A percentile compares a stretch with the other conserved stretches of the same genome.
These are phyloP conservation scores for Ophiostoma perfectum DNA, from an alignment of 2,329 filamentous ascomycete species.

Conservation along the genomic window DNA sequence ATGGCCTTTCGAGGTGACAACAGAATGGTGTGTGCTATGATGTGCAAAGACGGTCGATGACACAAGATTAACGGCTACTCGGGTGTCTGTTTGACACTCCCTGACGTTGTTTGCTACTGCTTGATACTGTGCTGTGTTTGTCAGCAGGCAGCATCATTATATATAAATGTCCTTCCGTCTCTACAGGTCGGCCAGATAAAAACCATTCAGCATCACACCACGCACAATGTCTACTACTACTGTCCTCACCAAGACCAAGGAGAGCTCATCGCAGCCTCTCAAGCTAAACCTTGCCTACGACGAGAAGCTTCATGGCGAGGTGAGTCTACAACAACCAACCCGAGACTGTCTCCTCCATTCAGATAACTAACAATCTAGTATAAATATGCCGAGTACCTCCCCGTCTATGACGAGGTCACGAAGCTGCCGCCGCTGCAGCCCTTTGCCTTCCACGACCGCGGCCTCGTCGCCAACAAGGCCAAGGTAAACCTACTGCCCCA, in stretches of 20 bases:
- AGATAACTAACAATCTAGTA: slow-evolving; percentile 25
- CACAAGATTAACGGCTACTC: background rate
- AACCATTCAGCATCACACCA: background rate
- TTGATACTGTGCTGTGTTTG: background rate
- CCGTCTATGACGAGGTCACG: slow-evolving; percentile 34
- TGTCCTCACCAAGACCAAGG: background rate
- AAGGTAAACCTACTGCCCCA: background rate
- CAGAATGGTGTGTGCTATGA: slow-evolving; percentile 1
- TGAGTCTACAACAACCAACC: background rate
- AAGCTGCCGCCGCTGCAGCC: slow-evolving; percentile 31
- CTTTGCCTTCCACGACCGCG: slow-evolving; percentile 33
- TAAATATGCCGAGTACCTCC: slow-evolving; percentile 34
- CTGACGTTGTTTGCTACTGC: too few species aligned
- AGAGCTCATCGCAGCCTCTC: background rate
- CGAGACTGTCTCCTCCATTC: background rate
- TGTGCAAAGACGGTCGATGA: background rate
- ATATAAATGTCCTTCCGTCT: background rate
- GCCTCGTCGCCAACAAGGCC: slow-evolving; percentile 31
- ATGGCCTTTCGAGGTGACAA: background rate
- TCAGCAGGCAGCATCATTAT: background rate
- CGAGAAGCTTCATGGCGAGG: background rate
- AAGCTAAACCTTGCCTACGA: slow-evolving; percentile 3
- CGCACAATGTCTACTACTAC: background rate
- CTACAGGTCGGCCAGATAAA: background rate
- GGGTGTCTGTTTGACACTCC: too few species aligned